Conservation (phyloP, 1,139 yeast genomes). For the Scheffersomyces titani region DNA sequence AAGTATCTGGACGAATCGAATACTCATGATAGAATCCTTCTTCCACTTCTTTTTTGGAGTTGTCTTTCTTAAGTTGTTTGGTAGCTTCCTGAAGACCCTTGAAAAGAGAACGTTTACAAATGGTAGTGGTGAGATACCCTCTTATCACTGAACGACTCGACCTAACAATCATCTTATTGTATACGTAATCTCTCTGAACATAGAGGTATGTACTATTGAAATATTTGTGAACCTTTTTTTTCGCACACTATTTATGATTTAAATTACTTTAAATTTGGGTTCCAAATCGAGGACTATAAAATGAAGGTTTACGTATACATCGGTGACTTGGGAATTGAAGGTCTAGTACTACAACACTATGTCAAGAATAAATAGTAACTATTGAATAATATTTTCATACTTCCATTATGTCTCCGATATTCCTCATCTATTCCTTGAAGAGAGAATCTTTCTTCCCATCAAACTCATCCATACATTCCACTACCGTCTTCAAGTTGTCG, state of each 20-base stretch:
- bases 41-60: constrained; percentile 25
- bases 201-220: neutral
- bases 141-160: neutral
- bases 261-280: neutral
- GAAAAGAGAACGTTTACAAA: constrained; percentile 18
- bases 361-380: neutral
- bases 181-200: neutral
- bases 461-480: constrained; percentile 69
- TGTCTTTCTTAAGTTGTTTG: constrained; percentile 16
- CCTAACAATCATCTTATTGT: neutral
- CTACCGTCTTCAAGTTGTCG: constrained; percentile 62
- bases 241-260: neutral
- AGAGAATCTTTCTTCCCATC: constrained; percentile 35
- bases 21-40: constrained; percentile 43
- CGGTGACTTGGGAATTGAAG: neutral
- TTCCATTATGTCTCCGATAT: neutral
- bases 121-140: neutral
- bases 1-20: constrained; percentile 50
- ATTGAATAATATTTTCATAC: neutral
- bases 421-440: constrained; percentile 8
- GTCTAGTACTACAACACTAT: neutral
- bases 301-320: neutral
- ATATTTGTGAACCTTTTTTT: neutral
- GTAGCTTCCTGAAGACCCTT: constrained; percentile 21
- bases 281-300: neutral